Conservation (phyloP, 106 monocot species). For the Ottelia alismoides region DNA sequence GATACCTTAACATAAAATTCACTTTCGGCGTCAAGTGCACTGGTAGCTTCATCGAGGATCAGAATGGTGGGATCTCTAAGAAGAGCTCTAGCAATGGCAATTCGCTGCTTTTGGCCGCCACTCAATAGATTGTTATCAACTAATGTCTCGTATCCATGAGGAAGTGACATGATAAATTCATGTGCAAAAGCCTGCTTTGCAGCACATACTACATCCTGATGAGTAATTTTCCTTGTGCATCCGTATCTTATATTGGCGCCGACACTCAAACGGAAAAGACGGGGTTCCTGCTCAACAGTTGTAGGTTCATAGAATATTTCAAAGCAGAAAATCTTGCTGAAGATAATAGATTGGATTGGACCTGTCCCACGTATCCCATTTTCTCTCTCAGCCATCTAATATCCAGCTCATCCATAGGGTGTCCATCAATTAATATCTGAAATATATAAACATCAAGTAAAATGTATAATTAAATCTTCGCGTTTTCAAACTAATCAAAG, state of each 20-base stretch:
- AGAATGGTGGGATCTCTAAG: slow-evolving; percentile 87
- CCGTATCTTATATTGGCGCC: slow-evolving; percentile 86
- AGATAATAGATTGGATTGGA: background rate
- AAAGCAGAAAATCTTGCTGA: background rate
- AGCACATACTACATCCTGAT: slow-evolving; percentile 69
- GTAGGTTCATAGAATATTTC: background rate
- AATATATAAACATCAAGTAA: background rate
- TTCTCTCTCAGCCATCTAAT: slow-evolving; percentile 77
- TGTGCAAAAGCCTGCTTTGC: slow-evolving; percentile 91
- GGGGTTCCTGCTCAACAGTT: slow-evolving; percentile 54
- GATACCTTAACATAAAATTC: slow-evolving; percentile 86
- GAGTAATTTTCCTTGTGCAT: slow-evolving; percentile 49
- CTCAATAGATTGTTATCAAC: slow-evolving; percentile 80
- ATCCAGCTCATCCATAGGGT: slow-evolving; percentile 45
- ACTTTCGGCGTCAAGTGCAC: slow-evolving; percentile 96
- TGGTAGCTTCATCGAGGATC: slow-evolving; percentile 93
- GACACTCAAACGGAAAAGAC: slow-evolving; percentile 77
- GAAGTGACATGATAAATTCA: slow-evolving; percentile 77
- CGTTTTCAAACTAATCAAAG: no score
- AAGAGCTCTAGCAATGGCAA: slow-evolving; percentile 97
- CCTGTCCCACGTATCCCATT: slow-evolving; percentile 93
- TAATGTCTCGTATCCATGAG: slow-evolving; percentile 70
- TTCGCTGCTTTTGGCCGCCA: slow-evolving; percentile 94
- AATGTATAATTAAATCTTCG: slow-evolving; percentile 1
- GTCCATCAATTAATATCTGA: slow-evolving; percentile 83